Evolutionary conservation across 2,329 filamentous ascomycete genomes (phyloP).

Genomic region (Scedosporium minutisporum): DNA sequence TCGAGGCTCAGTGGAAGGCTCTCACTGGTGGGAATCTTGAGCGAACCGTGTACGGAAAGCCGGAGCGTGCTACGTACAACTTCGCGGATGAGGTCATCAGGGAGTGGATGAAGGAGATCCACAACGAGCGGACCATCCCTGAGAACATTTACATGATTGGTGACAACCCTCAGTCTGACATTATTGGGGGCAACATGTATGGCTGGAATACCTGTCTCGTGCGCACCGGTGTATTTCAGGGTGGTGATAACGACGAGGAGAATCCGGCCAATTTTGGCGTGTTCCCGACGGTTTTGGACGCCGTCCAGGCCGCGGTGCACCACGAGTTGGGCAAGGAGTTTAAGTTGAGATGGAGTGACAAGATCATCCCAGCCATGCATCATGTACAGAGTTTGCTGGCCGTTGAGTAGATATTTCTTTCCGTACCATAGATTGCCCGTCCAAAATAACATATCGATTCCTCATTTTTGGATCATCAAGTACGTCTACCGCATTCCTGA

Average conservation of each 20-base stretch:
- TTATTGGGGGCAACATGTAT: slow-evolving; percentile 79
- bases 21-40: slow-evolving; percentile 56
- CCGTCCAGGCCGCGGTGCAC: slow-evolving; percentile 49
- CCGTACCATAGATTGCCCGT: too few relatives aligned
- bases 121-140: slow-evolving; percentile 50
- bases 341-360: slow-evolving; percentile 62
- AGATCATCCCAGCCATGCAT: slow-evolving; percentile 57
- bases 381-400: slow-evolving; percentile 24
- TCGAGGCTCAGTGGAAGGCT: slow-evolving; percentile 70
- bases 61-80: slow-evolving; percentile 64
- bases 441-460: too few relatives aligned
- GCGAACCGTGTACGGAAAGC: slow-evolving; percentile 73
- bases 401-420: background rate
- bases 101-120: slow-evolving; percentile 66
- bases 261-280: slow-evolving; percentile 72
- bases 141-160: slow-evolving; percentile 87
- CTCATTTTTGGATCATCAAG: too few relatives aligned
- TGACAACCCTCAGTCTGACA: slow-evolving; percentile 83
- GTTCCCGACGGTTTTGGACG: slow-evolving; percentile 63
- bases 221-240: slow-evolving; percentile 69
- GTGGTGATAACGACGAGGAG: slow-evolving; percentile 64
- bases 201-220: slow-evolving; percentile 75
- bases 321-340: slow-evolving; percentile 68
- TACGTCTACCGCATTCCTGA: too few relatives aligned
- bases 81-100: slow-evolving; percentile 72